Percentiles rank a stretch among this genome's conserved stretches.
Evolutionary conservation across 768 basidiomycete genomes (phyloP).

Genomic region (Pisolithus microcarpus): DNA sequence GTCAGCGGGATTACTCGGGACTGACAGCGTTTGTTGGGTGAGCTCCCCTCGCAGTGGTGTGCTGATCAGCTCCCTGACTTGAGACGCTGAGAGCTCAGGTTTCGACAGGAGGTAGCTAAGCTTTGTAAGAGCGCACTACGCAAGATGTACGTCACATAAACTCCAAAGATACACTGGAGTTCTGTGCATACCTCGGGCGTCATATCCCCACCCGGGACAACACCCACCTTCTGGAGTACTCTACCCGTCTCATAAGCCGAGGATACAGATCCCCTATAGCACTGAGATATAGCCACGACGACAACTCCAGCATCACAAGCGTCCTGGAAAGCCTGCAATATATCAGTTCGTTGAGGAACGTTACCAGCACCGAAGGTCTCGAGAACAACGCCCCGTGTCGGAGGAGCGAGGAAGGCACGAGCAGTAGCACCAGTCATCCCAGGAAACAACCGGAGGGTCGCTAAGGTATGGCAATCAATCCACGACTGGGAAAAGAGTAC

Average conservation of each 20-base stretch:
- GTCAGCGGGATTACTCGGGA: slow-evolving; percentile 34
- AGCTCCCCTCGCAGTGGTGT: slow-evolving; percentile 87
- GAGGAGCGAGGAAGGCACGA: slow-evolving; percentile 66
- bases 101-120: slow-evolving; percentile 87
- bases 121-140: slow-evolving; percentile 83
- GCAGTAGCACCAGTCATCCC: slow-evolving; percentile 74
- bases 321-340: slow-evolving; percentile 68
- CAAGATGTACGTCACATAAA: neutral
- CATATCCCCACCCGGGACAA: slow-evolving; percentile 86
- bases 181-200: slow-evolving; percentile 70
- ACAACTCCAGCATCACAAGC: slow-evolving; percentile 80
- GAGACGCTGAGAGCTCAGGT: slow-evolving; percentile 55
- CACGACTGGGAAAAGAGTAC: slow-evolving; percentile 2
- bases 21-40: slow-evolving; percentile 43
- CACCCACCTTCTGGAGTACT: slow-evolving; percentile 61
- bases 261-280: slow-evolving; percentile 78
- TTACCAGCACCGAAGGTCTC: slow-evolving; percentile 94
- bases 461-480: slow-evolving; percentile 32
- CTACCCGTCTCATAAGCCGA: slow-evolving; percentile 78
- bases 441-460: slow-evolving; percentile 78
- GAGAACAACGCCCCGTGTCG: slow-evolving; percentile 74
- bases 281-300: slow-evolving; percentile 89
- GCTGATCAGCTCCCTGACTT: slow-evolving; percentile 70
- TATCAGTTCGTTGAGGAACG: slow-evolving; percentile 73
- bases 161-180: neutral